Conservation (phyloP, 2,329 filamentous ascomycete genomes). For the Arthroderma sp. region DNA sequence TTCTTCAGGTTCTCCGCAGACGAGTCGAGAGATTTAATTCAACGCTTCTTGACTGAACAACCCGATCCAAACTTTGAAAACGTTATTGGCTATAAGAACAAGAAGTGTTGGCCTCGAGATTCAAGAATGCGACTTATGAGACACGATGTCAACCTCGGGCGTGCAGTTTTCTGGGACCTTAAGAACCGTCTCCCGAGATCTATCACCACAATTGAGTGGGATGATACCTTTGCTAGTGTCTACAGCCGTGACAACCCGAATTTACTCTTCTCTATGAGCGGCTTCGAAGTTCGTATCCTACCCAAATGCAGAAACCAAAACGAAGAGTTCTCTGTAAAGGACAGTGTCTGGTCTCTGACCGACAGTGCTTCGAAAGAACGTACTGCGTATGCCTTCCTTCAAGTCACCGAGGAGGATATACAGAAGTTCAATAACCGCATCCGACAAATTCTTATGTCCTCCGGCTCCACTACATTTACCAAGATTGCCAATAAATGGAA, state of each 20-base stretch:
- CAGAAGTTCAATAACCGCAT: conserved; percentile 99
- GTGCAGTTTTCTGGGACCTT: conserved; percentile 96
- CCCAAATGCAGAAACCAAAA: conserved; percentile 91
- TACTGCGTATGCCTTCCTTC: conserved; percentile 91
- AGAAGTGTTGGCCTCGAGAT: conserved; percentile 98
- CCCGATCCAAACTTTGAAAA: conserved; percentile 99
- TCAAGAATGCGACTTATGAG: conserved; percentile 97
- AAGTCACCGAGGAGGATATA: conserved; percentile 95
- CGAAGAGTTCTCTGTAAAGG: conserved; percentile 93
- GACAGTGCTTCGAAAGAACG: conserved; percentile 95
- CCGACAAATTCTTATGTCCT: conserved; percentile 96
- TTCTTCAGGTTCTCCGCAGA: conserved; percentile 90
- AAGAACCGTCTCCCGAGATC: conserved; percentile 93
- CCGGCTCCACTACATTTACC: conserved; percentile 96
- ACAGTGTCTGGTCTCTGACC: conserved; percentile 94
- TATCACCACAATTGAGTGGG: conserved; percentile 96
- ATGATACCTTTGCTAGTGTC: conserved; percentile 94
- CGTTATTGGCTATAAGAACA: conserved; percentile 96
- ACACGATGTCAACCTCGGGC: conserved; percentile 93
- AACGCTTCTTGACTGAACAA: conserved; percentile 94
- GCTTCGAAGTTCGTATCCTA: conserved; percentile 91
- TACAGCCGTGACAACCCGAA: conserved; percentile 98
- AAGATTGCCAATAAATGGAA: conserved; percentile 99
- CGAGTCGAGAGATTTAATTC: conserved; percentile 88
- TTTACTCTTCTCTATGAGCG: conserved; percentile 91